These are phyloP conservation scores for Yamadazyma friedrichii DNA, from an alignment of 1,139 yeast genomes.

Conservation along the genomic window DNA sequence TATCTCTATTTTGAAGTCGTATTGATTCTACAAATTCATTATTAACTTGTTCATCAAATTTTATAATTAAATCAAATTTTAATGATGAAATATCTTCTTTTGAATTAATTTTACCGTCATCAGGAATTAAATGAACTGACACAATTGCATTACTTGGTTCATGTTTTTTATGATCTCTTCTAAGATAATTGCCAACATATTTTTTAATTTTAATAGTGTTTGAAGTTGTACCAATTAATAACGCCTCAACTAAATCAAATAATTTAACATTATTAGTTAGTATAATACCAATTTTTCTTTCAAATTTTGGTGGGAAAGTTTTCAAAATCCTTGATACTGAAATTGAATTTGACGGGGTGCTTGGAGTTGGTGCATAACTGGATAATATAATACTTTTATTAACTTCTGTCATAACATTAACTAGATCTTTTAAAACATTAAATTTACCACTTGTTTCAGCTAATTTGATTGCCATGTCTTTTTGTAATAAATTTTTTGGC, in stretches of 20 bases:
- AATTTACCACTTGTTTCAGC: slow-evolving; percentile 89
- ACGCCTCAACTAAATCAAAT: slow-evolving; percentile 77
- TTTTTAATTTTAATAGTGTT: slow-evolving; percentile 50
- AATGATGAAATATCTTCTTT: slow-evolving; percentile 25
- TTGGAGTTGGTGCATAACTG: not conserved
- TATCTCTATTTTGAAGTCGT: slow-evolving; percentile 31
- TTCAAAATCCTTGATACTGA: slow-evolving; percentile 34
- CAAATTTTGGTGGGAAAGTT: slow-evolving; percentile 4
- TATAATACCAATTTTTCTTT: slow-evolving; percentile 36
- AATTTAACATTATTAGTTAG: slow-evolving; percentile 42
- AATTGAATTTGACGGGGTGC: not conserved
- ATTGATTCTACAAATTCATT: slow-evolving; percentile 27
- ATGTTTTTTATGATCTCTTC: slow-evolving; percentile 35
- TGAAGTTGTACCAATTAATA: slow-evolving; percentile 59
- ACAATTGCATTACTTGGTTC: slow-evolving; percentile 19
- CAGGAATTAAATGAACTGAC: slow-evolving; percentile 43
- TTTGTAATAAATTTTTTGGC: slow-evolving; percentile 76
- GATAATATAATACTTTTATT: slow-evolving; percentile 1
- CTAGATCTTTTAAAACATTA: slow-evolving; percentile 59
- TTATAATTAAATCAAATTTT: slow-evolving; percentile 61
- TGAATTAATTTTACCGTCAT: slow-evolving; percentile 27
- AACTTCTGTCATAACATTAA: slow-evolving; percentile 34
- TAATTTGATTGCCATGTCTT: slow-evolving; percentile 73
- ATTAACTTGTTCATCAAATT: slow-evolving; percentile 68
- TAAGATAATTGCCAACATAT: slow-evolving; percentile 57